Evolutionary conservation across 768 basidiomycete species (phyloP), one percentile per base, ranked within the genome.

Genomic region (Hysterangium stoloniferum): DNA sequence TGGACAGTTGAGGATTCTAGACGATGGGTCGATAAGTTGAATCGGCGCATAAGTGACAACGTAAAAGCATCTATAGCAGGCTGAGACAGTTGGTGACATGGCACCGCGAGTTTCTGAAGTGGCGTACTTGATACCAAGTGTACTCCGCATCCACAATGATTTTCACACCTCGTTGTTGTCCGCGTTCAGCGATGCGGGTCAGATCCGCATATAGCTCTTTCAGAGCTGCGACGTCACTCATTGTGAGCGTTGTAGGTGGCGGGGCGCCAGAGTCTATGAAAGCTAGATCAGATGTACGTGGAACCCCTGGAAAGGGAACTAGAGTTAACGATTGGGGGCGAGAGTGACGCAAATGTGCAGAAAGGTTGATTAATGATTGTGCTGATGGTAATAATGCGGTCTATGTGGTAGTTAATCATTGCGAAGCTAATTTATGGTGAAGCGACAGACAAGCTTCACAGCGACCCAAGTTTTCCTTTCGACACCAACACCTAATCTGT

Each of bases 111-210:
- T 41, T 31, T 29, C 24, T 41, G 13, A 11, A 6, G 19, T 13
- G 4, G 20, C 51, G 6, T 35, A 81, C 78, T 76, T 84, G 51
- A 46, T 48, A 56, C 52, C 64, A 67, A 2, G 69, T 66, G 61
- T 92, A 79, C 61, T 96, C 93, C 0, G 93, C 91, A 60, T 95
- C 92, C 37, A 96, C 69, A 41, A 86, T 77, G 27, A 96, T 66
- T 54, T 76, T 77, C 0, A 94, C 79, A 3, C 78, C 77, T 32
- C 77, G 70, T 29, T 76, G 69, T 57, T 73, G 67, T 0, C 86
- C 92, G 42, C 65, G 74, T 9, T 67, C 55, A 57, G 87, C 89
- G 48, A 96, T 86, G 29, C 65, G 66, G 17, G 70, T 60, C 37
- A 96, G 67, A 57, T 85, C 78, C 2, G 70, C 60, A 59, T 81